These are phyloP conservation scores for Candida maesae DNA, from an alignment of 805 yeast genomes.

Conservation along the genomic window DNA sequence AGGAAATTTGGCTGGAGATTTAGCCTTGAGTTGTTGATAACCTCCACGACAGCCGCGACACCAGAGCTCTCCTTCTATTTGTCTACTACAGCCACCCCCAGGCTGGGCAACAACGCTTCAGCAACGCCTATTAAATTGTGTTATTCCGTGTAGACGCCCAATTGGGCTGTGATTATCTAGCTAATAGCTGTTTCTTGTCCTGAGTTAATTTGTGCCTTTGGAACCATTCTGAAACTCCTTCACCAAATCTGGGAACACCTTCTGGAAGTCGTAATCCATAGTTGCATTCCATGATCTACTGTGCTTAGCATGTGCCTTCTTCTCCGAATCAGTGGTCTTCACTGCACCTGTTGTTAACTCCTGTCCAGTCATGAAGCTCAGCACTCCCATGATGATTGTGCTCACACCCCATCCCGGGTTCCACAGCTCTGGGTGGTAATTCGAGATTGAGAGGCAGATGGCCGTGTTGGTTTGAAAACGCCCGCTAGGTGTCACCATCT, in stretches of 20 bases:
- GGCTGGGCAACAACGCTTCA: too few species aligned
- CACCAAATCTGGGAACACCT: conserved; percentile 68
- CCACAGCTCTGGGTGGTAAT: conserved; percentile 93
- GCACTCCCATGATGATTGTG: conserved; percentile 79
- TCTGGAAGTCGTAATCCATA: conserved; percentile 52
- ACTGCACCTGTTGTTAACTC: conserved; percentile 86
- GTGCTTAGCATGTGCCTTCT: conserved; percentile 51
- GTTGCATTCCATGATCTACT: conserved; percentile 58
- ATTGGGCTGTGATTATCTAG: too few species aligned
- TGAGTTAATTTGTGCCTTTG: too few species aligned
- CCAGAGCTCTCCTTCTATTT: too few species aligned
- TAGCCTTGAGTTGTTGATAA: too few species aligned
- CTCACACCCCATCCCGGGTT: conserved; percentile 95
- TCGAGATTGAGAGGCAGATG: conserved; percentile 85
- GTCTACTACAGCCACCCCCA: too few species aligned
- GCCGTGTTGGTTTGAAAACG: conserved; percentile 77
- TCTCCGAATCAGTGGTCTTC: conserved; percentile 55
- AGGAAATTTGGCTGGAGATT: too few species aligned
- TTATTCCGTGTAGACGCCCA: too few species aligned
- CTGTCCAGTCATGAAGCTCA: conserved; percentile 88
- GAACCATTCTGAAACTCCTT: too few species aligned
- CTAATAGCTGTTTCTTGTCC: too few species aligned
- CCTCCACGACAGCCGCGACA: too few species aligned
- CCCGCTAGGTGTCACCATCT: conserved; percentile 89
- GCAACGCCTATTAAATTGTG: too few species aligned